These are phyloP conservation scores for Dryas drummondii DNA, from an alignment of 306 rosid species.

Conservation along the genomic window DNA sequence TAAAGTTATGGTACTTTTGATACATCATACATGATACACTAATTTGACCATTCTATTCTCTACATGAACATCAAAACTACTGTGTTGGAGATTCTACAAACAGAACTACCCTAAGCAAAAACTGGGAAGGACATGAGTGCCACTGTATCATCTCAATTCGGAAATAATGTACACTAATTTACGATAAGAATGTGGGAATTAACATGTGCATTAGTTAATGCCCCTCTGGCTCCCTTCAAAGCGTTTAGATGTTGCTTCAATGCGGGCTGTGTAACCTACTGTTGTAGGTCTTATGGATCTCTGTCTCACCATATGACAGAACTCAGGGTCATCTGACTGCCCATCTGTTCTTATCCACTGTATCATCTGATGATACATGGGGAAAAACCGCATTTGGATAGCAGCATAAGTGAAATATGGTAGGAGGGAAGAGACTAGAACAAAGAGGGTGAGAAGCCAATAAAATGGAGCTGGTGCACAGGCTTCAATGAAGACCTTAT, in stretches of 20 bases:
- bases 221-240: constrained; percentile 35
- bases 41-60: constrained; percentile 3
- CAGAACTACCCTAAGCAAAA: constrained; percentile 6
- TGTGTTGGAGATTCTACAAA: background rate
- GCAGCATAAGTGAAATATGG: constrained; percentile 68
- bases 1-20: background rate
- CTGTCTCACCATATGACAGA: constrained; percentile 66
- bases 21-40: constrained; percentile 8
- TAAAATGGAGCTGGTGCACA: constrained; percentile 78
- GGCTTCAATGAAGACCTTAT: constrained; percentile 83
- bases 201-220: constrained; percentile 15
- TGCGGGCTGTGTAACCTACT: constrained; percentile 87
- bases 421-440: constrained; percentile 50
- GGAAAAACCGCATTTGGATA: constrained; percentile 82
- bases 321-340: constrained; percentile 71
- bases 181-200: constrained; percentile 7
- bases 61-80: constrained; percentile 1
- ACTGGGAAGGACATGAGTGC: constrained; percentile 1
- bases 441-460: constrained; percentile 75
- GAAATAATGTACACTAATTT: constrained; percentile 39
- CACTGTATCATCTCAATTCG: background rate
- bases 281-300: constrained; percentile 71
- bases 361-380: constrained; percentile 82
- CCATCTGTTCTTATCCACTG: constrained; percentile 88
- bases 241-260: constrained; percentile 67